Conservation (phyloP, 2,329 filamentous ascomycete genomes). For the Phialocephala sp. region DNA sequence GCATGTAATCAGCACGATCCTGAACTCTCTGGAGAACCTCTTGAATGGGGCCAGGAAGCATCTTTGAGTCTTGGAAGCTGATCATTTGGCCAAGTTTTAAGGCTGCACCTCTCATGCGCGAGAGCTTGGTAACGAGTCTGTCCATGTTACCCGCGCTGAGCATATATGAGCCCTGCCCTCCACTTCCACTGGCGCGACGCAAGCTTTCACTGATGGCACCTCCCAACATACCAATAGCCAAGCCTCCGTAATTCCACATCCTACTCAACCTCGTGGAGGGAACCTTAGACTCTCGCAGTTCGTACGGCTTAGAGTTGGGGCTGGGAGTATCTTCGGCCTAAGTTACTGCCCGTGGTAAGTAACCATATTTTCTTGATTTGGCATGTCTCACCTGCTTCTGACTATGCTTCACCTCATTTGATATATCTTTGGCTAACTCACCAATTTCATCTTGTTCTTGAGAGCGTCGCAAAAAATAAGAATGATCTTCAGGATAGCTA, state of each 20-base stretch:
- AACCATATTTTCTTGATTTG: slow-evolving; percentile 30
- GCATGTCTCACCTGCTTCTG: slow-evolving; percentile 35
- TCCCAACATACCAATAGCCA: slow-evolving; percentile 94
- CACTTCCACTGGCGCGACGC: slow-evolving; percentile 76
- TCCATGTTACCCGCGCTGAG: slow-evolving; percentile 92
- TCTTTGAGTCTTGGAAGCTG: slow-evolving; percentile 96
- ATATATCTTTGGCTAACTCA: slow-evolving; percentile 52
- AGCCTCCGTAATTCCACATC: slow-evolving; percentile 92
- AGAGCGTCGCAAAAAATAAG: slow-evolving; percentile 5
- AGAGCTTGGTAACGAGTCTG: slow-evolving; percentile 88
- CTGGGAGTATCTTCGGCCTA: slow-evolving; percentile 33
- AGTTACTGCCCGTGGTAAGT: slow-evolving; percentile 54
- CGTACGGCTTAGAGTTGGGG: slow-evolving; percentile 54
- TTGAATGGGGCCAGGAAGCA: slow-evolving; percentile 86
- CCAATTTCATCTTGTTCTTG: slow-evolving; percentile 48
- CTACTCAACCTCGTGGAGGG: slow-evolving; percentile 86
- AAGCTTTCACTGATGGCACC: slow-evolving; percentile 87
- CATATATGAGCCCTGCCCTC: slow-evolving; percentile 76
- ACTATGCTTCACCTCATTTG: slow-evolving; percentile 47
- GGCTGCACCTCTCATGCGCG: slow-evolving; percentile 95
- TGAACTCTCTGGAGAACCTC: slow-evolving; percentile 93
- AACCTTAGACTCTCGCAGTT: slow-evolving; percentile 86
- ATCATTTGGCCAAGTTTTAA: slow-evolving; percentile 97
- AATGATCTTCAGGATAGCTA: background rate
- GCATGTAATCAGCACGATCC: slow-evolving; percentile 98